Evolutionary conservation across 2,329 filamentous ascomycete genomes (phyloP), one percentile per base, ranked within the genome.

Genomic region (Rhexocercosporidium sp.): DNA sequence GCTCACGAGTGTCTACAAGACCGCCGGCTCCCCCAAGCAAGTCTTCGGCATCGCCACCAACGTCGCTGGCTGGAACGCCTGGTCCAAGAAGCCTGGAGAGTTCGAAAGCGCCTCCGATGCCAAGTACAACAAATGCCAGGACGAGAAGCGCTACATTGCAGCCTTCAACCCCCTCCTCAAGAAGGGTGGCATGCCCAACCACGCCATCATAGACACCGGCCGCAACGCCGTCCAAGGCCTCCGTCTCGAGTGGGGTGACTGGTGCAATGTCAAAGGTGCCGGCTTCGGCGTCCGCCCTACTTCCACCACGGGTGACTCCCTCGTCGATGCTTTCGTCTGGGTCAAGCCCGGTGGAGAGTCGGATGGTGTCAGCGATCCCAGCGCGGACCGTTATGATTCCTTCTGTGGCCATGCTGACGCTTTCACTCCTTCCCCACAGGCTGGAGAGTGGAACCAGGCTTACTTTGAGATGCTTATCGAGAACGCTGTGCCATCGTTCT

Each of bases 41-140:
- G 79, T 88, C 62, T 84, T 86, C 64, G 85, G 85, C 64, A 79
- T 88, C 57, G 84, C 81, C 31, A 87, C 85, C 73, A 88, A 88
- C 76, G 84, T 87, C n/a, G 80, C 85, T 70, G 86, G 86, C 80
- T 88, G 85, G 79, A 88, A 88, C 73, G 75, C 74, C 29, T 78
- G 68, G 67, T 67, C 67, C 31, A 39, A 69, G 56, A 62, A 31
- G 51, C 73, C 74, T 54, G 73, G 73, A 31, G 71, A 74, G 51
- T 78, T 77, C 67, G 62, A 71, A 34, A 78, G 78, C 37, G 80
- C 82, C 73, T 71, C 75, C 22, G 83, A 84, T 75, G 86, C 71
- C 34, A 54, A 71, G 80, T 86, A 84, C 77, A 84, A 83, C 76
- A 66, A 74, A 69, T 77, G 79, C 73, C 83, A 86, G 77, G 73